phyloP scores from a whole-genome alignment of 1,284 basidiomycete genomes.

The Chalciporus piperatoides region DNA sequence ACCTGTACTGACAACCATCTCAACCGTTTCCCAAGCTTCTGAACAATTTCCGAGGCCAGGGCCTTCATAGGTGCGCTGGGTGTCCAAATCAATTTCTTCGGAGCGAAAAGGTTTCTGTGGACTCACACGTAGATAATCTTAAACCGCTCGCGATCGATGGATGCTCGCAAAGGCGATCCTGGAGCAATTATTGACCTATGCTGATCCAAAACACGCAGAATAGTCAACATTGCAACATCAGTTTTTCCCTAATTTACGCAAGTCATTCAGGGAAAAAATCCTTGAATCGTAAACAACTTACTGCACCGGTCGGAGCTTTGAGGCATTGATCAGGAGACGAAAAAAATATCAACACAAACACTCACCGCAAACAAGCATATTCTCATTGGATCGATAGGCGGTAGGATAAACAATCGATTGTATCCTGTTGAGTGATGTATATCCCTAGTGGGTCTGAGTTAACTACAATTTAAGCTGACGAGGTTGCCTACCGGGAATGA shows the following conservation, averaged over 20 bases:
- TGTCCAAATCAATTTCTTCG: slow-evolving; percentile 1
- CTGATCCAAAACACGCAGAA: slow-evolving; percentile 85
- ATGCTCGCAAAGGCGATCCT: slow-evolving; percentile 42
- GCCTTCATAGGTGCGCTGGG: slow-evolving; percentile 96
- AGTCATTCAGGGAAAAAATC: slow-evolving; percentile 10
- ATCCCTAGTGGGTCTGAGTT: slow-evolving; percentile 55
- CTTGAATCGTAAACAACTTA: slow-evolving; percentile 39
- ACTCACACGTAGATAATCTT: slow-evolving; percentile 96
- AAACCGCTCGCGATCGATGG: slow-evolving; percentile 73
- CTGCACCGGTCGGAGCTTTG: slow-evolving; percentile 91
- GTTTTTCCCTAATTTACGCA: slow-evolving; percentile 84
- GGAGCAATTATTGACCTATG: slow-evolving; percentile 44
- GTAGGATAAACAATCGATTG: slow-evolving; percentile 95
- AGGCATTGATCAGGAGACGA: slow-evolving; percentile 8
- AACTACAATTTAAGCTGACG: neutral
- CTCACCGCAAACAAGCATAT: slow-evolving; percentile 92
- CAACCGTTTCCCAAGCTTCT: slow-evolving; percentile 90
- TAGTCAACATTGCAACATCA: slow-evolving; percentile 94
- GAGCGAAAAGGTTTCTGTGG: neutral
- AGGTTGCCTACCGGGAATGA: slow-evolving; percentile 77
- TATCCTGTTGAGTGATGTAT: slow-evolving; percentile 86
- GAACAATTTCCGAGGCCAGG: slow-evolving; percentile 91
- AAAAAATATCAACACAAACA: slow-evolving; percentile 10
- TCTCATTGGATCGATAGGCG: slow-evolving; percentile 94
- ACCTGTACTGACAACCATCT: slow-evolving; percentile 88